Evolutionary conservation across 129 eudicot genomes (phyloP).

Genomic region (Tagetes erecta): DNA sequence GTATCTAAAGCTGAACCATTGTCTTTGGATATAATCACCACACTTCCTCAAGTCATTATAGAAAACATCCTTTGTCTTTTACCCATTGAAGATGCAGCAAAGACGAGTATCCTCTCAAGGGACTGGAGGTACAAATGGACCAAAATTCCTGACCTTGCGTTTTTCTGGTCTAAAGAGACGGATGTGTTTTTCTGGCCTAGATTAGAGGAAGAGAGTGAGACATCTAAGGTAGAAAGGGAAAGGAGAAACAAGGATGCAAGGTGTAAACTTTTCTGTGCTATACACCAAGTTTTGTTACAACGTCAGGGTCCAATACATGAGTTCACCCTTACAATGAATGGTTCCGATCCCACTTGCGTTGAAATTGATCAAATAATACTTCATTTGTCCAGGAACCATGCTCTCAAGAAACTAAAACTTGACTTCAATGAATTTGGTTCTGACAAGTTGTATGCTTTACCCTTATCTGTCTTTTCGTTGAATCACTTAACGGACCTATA

Average conservation of each 20-base stretch:
- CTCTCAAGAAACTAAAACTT: not conserved
- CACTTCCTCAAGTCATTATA: conserved; percentile 9
- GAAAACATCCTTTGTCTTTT: conserved; percentile 16
- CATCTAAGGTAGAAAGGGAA: too few species aligned
- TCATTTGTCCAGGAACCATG: not conserved
- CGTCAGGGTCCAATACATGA: conserved; percentile 12
- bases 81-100: conserved; percentile 16
- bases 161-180: not conserved
- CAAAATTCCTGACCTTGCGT: not conserved
- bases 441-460: not conserved
- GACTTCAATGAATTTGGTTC: not conserved
- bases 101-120: conserved; percentile 12
- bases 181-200: not conserved
- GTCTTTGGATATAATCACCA: conserved; percentile 5
- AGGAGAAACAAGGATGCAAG: not conserved
- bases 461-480: not conserved
- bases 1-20: not conserved
- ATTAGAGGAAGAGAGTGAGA: too few species aligned
- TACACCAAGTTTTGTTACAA: conserved; percentile 10
- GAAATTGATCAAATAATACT: conserved; percentile 9
- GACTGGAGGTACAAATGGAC: conserved; percentile 24
- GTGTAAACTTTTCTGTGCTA: conserved; percentile 3
- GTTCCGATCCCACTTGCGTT: not conserved
- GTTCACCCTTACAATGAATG: not conserved
- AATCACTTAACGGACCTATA: not conserved